Evolutionary conservation across 768 basidiomycete genomes (phyloP).

Genomic region (Phallus indusiatus): DNA sequence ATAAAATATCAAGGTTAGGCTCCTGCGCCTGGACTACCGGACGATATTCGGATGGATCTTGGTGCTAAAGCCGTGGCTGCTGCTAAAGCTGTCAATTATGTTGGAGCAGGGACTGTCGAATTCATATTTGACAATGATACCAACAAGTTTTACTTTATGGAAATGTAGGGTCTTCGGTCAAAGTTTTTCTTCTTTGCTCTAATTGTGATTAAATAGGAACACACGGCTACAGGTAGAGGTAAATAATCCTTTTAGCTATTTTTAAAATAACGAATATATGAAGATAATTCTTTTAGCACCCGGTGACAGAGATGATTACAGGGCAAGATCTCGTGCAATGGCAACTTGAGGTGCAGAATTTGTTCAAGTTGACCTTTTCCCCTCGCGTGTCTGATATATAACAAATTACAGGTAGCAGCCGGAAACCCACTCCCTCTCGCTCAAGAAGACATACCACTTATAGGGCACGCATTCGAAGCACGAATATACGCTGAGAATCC

Average conservation of each 20-base stretch:
- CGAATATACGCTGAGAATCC: conserved; percentile 95
- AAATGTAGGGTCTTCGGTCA: conserved; percentile 49
- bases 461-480: conserved; percentile 91
- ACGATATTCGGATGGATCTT: conserved; percentile 70
- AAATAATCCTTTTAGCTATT: background rate
- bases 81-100: conserved; percentile 86
- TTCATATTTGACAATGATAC: conserved; percentile 95
- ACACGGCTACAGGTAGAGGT: conserved; percentile 74
- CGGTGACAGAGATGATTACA: conserved; percentile 92
- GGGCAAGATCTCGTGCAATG: conserved; percentile 91
- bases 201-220: conserved; percentile 42
- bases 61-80: conserved; percentile 85
- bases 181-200: background rate
- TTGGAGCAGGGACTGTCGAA: conserved; percentile 91
- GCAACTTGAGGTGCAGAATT: conserved; percentile 64
- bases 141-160: conserved; percentile 87
- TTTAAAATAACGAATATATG: background rate
- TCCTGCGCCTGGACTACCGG: conserved; percentile 79
- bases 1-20: conserved; percentile 39
- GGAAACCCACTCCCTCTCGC: conserved; percentile 75
- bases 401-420: conserved; percentile 55
- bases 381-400: conserved; percentile 3
- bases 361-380: background rate
- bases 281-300: conserved; percentile 36
- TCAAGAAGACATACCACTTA: conserved; percentile 73